Base-by-base conservation (phyloP, 139 green algal species). In the Micractinium conductrix region DNA sequence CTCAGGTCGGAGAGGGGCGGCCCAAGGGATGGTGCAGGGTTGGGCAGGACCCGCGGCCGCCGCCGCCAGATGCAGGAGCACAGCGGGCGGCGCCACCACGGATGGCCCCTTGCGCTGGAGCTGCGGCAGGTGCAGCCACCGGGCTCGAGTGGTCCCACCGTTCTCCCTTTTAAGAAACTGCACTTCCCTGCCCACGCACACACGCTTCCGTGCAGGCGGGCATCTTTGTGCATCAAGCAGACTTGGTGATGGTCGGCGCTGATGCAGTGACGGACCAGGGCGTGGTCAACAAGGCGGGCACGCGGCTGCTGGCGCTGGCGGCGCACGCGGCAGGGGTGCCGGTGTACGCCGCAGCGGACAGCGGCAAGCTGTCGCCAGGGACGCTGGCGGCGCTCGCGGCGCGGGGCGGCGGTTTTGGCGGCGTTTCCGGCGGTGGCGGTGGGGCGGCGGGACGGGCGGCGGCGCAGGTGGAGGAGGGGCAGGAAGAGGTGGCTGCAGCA, bases 261-360 rank as follows among this genome's bases (percentile, higher is more conserved):
- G 89, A 92, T 69, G 71, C 88, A 21, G 40, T 92, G 14, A 87
- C 78, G 3, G 37, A 45, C 30, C 5, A 55, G n/a, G 83, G 74
- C 0, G 82, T 86, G 9, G 67, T 89, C 9, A 92, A 92, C 78
- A 92, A 92, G 85, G 88, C 85, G 14, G 89, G 89, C 69, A 89
- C 85, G 19, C 50, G 50, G 38, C 71, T 89, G 71, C 28, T 92
- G 50, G 85, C 89, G 26, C 80, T 92, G 42, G 87, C 85, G 17
- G 87, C 87, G 7, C 60, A 53, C 1, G 84, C 65, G 17, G 63
- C 33, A 3, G 80, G 72, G 2, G 82, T 92, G 60, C 89, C 89
- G 0, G 75, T 92, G 28, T 88, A 84, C 19, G 88, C 70, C 12
- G 68, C 80, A 3, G 79, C 85, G 26, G 81, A 89, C 35, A 82